phyloP scores from a whole-genome alignment of 2,329 filamentous ascomycete genomes.

The Colletotrichum paranaense region DNA sequence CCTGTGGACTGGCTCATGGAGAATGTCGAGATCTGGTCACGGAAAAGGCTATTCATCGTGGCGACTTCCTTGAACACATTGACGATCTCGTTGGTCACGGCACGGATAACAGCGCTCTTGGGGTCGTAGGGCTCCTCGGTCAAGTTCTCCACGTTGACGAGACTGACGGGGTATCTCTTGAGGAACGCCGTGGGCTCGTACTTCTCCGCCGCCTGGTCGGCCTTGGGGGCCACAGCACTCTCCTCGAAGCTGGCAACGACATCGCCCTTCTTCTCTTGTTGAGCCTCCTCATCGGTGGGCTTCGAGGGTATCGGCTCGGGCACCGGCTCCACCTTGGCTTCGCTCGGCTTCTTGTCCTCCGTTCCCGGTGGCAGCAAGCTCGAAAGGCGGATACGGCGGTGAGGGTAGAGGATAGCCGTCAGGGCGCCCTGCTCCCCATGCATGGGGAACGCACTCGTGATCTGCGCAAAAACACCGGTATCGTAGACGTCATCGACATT shows the following conservation, averaged over 20 bases:
- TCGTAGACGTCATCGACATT: constrained; percentile 93
- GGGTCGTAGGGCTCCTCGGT: constrained; percentile 89
- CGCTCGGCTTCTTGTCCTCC: constrained; percentile 63
- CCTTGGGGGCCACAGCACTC: constrained; percentile 70
- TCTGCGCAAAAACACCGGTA: constrained; percentile 96
- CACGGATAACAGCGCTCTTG: constrained; percentile 88
- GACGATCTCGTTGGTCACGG: constrained; percentile 96
- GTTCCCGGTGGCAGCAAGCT: constrained; percentile 78
- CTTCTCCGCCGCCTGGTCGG: constrained; percentile 61
- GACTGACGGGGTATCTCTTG: constrained; percentile 88
- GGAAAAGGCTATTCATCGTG: constrained; percentile 91
- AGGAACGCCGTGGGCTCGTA: constrained; percentile 94
- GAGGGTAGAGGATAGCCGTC: constrained; percentile 95
- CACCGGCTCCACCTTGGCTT: constrained; percentile 59
- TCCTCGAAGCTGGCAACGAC: constrained; percentile 98
- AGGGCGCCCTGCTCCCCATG: constrained; percentile 86
- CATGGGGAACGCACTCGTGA: constrained; percentile 95
- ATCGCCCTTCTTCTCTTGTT: constrained; percentile 83
- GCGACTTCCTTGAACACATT: constrained; percentile 99
- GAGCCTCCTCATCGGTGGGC: constrained; percentile 60
- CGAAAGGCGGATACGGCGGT: constrained; percentile 92
- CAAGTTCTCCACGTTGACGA: constrained; percentile 96
- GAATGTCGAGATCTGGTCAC: constrained; percentile 97
- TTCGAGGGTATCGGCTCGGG: constrained; percentile 71
- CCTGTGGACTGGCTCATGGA: constrained; percentile 94